These are phyloP conservation scores for Cryptosporidium ryanae DNA, from an alignment of 169 alveolate species.

Conservation along the genomic window DNA sequence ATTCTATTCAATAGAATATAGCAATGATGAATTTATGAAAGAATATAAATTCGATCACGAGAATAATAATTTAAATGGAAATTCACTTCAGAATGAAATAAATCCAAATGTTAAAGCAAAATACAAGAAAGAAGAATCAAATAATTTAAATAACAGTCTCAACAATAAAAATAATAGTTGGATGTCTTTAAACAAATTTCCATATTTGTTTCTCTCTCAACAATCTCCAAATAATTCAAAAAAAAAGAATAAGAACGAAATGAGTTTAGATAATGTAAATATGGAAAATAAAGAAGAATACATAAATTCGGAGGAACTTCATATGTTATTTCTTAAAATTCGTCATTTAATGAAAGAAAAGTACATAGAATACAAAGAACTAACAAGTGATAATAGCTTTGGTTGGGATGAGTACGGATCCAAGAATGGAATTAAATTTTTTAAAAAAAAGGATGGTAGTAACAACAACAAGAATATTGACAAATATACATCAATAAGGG, in stretches of 20 bases:
- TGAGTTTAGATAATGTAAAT: not conserved
- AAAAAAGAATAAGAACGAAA: not conserved
- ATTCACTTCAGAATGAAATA: conserved; percentile 14
- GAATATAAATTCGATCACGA: not conserved
- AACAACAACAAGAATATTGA: not conserved
- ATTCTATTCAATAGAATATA: conserved; percentile 36
- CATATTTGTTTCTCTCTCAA: not conserved
- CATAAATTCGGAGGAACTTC: conserved; percentile 3
- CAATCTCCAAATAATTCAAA: not conserved
- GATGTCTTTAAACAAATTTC: not conserved
- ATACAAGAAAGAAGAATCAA: too few species aligned
- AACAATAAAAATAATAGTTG: not conserved
- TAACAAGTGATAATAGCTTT: conserved; percentile 26
- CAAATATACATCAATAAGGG: conserved; percentile 28
- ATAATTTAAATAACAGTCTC: not conserved
- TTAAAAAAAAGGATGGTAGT: conserved; percentile 14
- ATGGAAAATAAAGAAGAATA: conserved; percentile 1
- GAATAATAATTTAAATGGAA: conserved; percentile 41
- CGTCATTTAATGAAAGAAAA: conserved; percentile 27
- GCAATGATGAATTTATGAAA: not conserved
- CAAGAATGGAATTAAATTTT: conserved; percentile 50
- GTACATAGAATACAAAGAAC: conserved; percentile 28
- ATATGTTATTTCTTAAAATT: conserved; percentile 21
- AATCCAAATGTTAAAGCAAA: conserved; percentile 6
- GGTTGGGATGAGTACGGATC: conserved; percentile 62